Conservation (phyloP, 257 asterid species). For the Rauvolfia tetraphylla region DNA sequence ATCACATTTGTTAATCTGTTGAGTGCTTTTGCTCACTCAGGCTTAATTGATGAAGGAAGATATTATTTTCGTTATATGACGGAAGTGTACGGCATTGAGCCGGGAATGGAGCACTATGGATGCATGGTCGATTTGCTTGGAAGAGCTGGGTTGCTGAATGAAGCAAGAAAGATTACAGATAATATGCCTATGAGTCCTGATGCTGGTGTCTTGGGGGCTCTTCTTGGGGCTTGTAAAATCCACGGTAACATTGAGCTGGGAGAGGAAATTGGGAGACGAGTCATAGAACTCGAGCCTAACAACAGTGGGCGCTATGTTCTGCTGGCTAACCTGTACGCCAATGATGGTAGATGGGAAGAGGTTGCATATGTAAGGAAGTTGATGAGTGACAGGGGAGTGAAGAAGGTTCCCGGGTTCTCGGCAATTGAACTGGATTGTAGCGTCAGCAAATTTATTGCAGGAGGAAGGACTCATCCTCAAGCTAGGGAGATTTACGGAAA, state of each 20-base stretch:
- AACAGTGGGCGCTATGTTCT: slow-evolving; percentile 79
- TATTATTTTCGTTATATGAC: slow-evolving; percentile 57
- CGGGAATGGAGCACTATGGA: slow-evolving; percentile 87
- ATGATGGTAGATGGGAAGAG: slow-evolving; percentile 69
- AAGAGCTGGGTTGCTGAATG: slow-evolving; percentile 71
- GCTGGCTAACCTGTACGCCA: slow-evolving; percentile 70
- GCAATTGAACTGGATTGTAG: slow-evolving; percentile 54
- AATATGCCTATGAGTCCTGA: slow-evolving; percentile 74
- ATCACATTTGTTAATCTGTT: slow-evolving; percentile 74
- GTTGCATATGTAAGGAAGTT: slow-evolving; percentile 64
- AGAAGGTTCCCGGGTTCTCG: slow-evolving; percentile 66
- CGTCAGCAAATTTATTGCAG: slow-evolving; percentile 64
- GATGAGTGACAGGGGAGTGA: slow-evolving; percentile 84
- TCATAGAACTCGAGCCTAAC: slow-evolving; percentile 65
- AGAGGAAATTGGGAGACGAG: slow-evolving; percentile 59
- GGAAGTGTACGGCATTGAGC: slow-evolving; percentile 44
- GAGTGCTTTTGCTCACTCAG: slow-evolving; percentile 83
- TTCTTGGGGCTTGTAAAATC: slow-evolving; percentile 82
- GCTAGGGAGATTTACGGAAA: slow-evolving; percentile 59
- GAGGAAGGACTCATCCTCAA: slow-evolving; percentile 64
- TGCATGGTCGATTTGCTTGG: slow-evolving; percentile 88
- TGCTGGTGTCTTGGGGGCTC: slow-evolving; percentile 76
- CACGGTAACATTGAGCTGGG: slow-evolving; percentile 63
- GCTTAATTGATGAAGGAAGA: slow-evolving; percentile 63
- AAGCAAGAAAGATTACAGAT: slow-evolving; percentile 47